These are phyloP conservation scores for Acanthamoeba culbertsoni DNA, from an alignment of 208 protist genomes.

Conservation along the genomic window DNA sequence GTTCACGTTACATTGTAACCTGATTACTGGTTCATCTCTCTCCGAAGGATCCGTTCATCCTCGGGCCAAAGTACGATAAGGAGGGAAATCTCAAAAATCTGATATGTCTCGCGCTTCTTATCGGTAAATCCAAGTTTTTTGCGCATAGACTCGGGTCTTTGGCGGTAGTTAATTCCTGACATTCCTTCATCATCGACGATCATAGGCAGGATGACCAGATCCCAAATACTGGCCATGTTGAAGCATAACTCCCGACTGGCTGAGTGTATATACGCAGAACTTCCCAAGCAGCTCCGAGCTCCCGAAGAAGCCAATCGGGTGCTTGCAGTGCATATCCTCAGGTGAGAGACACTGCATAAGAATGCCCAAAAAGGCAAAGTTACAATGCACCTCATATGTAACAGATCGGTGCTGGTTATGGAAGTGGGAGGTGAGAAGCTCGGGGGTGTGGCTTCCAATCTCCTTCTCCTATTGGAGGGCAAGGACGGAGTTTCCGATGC, in stretches of 20 bases:
- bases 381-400: background rate
- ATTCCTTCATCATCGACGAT: background rate
- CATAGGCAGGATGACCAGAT: background rate
- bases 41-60: background rate
- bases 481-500: slow-evolving; percentile 7
- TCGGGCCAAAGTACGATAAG: slow-evolving; percentile 9
- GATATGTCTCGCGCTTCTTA: background rate
- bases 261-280: background rate
- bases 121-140: background rate
- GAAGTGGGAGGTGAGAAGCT: background rate
- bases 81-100: slow-evolving; percentile 9
- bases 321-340: background rate
- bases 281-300: background rate
- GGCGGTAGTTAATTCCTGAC: background rate
- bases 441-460: background rate
- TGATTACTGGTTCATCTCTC: background rate
- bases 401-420: background rate
- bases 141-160: too few relatives aligned
- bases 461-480: slow-evolving; percentile 4
- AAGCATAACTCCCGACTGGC: background rate
- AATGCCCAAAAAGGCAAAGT: too few relatives aligned
- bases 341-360: background rate
- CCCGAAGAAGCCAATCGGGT: background rate
- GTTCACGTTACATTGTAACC: background rate
- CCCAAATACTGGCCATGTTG: background rate